Base-by-base conservation (phyloP, 805 yeast species). In the Kuraishia borneana region DNA sequence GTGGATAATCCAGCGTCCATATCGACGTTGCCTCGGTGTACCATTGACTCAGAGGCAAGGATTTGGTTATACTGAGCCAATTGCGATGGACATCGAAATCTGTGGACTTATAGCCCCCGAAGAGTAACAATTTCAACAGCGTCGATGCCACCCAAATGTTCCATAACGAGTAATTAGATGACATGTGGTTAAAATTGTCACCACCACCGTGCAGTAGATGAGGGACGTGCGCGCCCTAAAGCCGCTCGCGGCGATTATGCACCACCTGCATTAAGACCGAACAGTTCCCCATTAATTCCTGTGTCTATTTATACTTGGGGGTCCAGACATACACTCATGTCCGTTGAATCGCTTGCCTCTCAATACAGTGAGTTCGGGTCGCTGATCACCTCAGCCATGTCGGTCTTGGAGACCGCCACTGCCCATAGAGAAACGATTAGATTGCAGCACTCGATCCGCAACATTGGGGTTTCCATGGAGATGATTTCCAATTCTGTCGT, bases 1-100 rank as follows among this genome's bases (percentile, higher is more conserved):
- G 99, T 8, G 99, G 98, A 57, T 89, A 92, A 54, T 92, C 98
- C 27, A 92, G 60, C 0, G 97, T 92, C 96, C 97, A 92, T 50
- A 82, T 87, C 30, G 74, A 70, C 0, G 84, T 74, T 31, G 64
- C 55, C 42, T 92, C 95, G 28, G 65, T 52, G 51, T 92, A 92
- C 99, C 99, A 92, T 36, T 80, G 53, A 12, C 58, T 58, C 13
- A 88, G 32, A 0, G 96, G 96, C 14, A 88, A 56, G 4, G 67
- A 66, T 45, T 76, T 60, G 1, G 97, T 89, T 33, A 92, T 79
- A 0, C 98, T 95, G 16, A 92, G 67, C 98, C 98, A 92, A 51
- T 92, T 92, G 38, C 98, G 64, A 55, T 92, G 98, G 18, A 92
- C 98, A 52, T 92, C 98, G 47, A 92, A 89, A 54, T 92, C 98